phyloP scores from a whole-genome alignment of 768 basidiomycete species.

The Xanthoconium stramineum region DNA sequence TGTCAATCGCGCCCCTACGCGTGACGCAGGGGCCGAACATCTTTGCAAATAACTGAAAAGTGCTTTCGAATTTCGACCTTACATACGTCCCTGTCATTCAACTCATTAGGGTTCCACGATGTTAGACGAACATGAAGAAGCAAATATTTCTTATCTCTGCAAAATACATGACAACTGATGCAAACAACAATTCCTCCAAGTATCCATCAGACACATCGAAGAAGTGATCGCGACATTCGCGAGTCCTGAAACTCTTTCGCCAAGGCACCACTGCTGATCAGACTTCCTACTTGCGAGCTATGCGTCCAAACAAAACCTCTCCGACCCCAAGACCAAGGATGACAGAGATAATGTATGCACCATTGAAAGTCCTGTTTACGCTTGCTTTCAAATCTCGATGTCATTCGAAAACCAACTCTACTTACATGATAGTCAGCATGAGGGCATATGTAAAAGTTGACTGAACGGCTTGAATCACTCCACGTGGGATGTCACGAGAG shows the following conservation, averaged over 20 bases:
- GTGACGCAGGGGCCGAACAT: too few relatives aligned
- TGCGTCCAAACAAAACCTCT: slow-evolving; percentile 67
- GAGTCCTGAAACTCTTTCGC: too few relatives aligned
- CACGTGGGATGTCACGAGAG: slow-evolving; percentile 68
- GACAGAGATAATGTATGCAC: slow-evolving; percentile 70
- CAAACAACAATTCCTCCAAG: background rate
- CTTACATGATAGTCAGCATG: slow-evolving; percentile 83
- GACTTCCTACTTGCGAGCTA: slow-evolving; percentile 28
- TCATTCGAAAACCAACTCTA: background rate
- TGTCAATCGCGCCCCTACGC: too few relatives aligned
- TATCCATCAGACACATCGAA: background rate
- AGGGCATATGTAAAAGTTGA: slow-evolving; percentile 61
- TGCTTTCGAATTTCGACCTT: too few relatives aligned
- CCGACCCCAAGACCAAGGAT: slow-evolving; percentile 70
- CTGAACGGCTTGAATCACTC: slow-evolving; percentile 61
- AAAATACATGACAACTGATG: too few relatives aligned
- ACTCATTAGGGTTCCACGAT: too few relatives aligned
- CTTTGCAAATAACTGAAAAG: too few relatives aligned
- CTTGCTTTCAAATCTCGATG: slow-evolving; percentile 4
- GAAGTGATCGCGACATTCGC: background rate
- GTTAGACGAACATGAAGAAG: too few relatives aligned
- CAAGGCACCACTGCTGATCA: background rate
- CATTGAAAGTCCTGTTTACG: slow-evolving; percentile 73
- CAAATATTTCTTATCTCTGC: too few relatives aligned
- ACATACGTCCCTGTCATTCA: too few relatives aligned